Conservation (phyloP, 495 filamentous ascomycete species). For the Hypoxylon fuscum region DNA sequence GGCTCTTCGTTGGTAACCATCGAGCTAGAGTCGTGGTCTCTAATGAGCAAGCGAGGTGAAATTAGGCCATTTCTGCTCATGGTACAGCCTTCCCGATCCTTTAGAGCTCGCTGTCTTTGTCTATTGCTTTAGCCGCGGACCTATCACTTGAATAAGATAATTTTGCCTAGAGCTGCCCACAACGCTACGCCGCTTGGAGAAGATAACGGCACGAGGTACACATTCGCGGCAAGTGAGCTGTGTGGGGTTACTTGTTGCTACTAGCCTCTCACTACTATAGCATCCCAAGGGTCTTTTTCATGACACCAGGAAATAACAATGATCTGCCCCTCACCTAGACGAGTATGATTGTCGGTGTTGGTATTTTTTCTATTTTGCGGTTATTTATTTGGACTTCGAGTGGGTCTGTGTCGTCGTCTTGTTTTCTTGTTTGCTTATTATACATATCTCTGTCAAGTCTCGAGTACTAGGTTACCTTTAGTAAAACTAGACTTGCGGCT, state of each 20-base stretch:
- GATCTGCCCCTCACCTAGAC: conserved; percentile 22
- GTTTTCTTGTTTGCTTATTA: conserved; percentile 1
- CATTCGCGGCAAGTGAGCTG: conserved; percentile 35
- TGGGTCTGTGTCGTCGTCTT: conserved; percentile 6
- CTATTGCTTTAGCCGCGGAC: conserved; percentile 19
- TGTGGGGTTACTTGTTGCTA: conserved; percentile 29
- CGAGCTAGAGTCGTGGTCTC: conserved; percentile 6
- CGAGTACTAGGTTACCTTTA: conserved; percentile 1
- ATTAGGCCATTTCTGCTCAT: conserved; percentile 3
- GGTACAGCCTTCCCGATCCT: conserved; percentile 17
- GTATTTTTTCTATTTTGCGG: conserved; percentile 8
- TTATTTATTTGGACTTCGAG: conserved; percentile 14
- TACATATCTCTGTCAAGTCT: neutral
- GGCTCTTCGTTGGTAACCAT: conserved; percentile 1
- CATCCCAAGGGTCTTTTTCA: conserved; percentile 24
- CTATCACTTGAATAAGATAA: conserved; percentile 18
- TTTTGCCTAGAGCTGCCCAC: conserved; percentile 29
- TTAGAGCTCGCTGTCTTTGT: conserved; percentile 7
- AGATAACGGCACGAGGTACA: conserved; percentile 21
- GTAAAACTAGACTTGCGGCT: conserved; percentile 1
- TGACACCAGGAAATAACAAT: conserved; percentile 24
- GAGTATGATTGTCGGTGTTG: conserved; percentile 14
- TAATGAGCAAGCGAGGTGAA: conserved; percentile 11
- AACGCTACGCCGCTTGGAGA: conserved; percentile 35
- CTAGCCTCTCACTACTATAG: conserved; percentile 21